Evolutionary conservation across 2,329 filamentous ascomycete species (phyloP).

Genomic region (Neofusicoccum ribis): DNA sequence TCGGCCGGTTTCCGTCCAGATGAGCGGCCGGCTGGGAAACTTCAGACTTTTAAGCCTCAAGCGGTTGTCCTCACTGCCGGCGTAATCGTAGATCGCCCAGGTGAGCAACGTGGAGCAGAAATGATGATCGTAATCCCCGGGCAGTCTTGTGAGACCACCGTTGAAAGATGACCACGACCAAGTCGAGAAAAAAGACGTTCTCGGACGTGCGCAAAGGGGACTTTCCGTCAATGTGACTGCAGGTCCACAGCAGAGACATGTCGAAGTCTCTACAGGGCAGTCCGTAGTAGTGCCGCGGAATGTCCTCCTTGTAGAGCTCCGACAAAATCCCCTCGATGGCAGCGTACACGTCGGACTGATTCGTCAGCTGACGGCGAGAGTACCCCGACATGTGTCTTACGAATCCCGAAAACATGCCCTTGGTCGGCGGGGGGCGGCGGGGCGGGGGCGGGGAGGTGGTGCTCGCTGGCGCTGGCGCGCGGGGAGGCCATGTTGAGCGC

Average conservation of each 20-base stretch:
- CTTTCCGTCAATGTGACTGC: not conserved
- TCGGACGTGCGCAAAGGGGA: not conserved
- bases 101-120: not conserved
- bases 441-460: no score
- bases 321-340: constrained; percentile 2
- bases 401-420: not conserved
- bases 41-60: not conserved
- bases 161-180: constrained; percentile 15
- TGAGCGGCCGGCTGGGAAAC: not conserved
- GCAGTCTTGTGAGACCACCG: not conserved
- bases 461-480: no score
- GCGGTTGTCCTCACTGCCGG: not conserved
- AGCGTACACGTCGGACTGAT: constrained; percentile 1
- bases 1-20: not conserved
- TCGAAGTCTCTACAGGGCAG: constrained; percentile 1
- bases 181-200: not conserved
- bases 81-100: not conserved
- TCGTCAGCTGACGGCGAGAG: not conserved
- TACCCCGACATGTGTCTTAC: not conserved
- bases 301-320: not conserved
- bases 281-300: not conserved
- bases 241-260: not conserved
- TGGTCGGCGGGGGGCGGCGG: not conserved
- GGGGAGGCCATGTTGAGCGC: no score
- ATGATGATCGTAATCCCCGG: not conserved